A percentile compares a stretch with the other conserved stretches of the same genome.
These are phyloP conservation scores for Babesia ovata DNA, from an alignment of 169 alveolate genomes.

Conservation along the genomic window DNA sequence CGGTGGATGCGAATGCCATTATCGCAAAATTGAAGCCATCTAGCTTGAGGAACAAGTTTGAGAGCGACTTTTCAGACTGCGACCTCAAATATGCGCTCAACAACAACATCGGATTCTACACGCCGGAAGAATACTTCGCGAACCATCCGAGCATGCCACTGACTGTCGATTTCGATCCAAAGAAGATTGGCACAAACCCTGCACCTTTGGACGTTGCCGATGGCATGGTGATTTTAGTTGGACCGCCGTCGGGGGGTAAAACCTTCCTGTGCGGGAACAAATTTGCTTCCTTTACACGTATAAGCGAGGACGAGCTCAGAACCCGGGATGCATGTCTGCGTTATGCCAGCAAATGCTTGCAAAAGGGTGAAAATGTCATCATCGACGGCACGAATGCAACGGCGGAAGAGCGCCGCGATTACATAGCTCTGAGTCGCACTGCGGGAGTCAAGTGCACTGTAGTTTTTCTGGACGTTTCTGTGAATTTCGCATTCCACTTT, in stretches of 20 bases:
- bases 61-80: conserved; percentile 73
- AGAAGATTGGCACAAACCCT: conserved; percentile 40
- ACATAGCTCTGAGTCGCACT: conserved; percentile 8
- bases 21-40: conserved; percentile 39
- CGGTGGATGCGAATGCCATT: conserved; percentile 55
- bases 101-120: conserved; percentile 65
- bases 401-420: conserved; percentile 1
- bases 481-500: conserved; percentile 38
- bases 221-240: conserved; percentile 58
- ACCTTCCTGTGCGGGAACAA: conserved; percentile 31
- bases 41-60: conserved; percentile 25
- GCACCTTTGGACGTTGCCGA: conserved; percentile 12
- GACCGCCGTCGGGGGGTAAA: conserved; percentile 57
- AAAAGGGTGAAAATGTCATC: conserved; percentile 34
- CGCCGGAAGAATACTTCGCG: conserved; percentile 75
- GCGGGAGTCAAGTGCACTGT: conserved; percentile 25
- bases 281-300: neutral
- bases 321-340: conserved; percentile 3
- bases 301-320: conserved; percentile 10
- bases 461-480: conserved; percentile 47
- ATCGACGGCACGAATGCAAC: conserved; percentile 35
- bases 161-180: conserved; percentile 47
- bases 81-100: conserved; percentile 76
- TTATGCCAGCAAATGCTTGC: neutral
- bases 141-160: conserved; percentile 1